Base-by-base conservation (phyloP, 345 rosid genomes). In the Populus simonii region DNA sequence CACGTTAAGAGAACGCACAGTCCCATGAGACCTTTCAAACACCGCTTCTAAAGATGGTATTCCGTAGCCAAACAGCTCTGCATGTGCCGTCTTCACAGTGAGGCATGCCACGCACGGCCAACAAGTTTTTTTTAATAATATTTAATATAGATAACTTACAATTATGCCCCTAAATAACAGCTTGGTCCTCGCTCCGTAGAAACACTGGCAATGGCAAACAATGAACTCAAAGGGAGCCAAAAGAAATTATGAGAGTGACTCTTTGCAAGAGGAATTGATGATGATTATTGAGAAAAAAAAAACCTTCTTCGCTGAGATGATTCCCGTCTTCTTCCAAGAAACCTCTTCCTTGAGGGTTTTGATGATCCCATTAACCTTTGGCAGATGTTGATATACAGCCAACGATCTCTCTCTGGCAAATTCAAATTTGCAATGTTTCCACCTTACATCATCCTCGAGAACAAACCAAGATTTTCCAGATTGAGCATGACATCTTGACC, bases 331-430 rank as follows among this genome's bases (percentile, higher is more conserved):
- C 63, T 3, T 31, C 13, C 78, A 75, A 49, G 73, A 41, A 76
- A 68, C 51, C 47, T 61, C n/a, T 63, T 71, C 49, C 36, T 63
- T 47, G 31, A 59, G 23, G 68, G 43, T 36, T 49, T 27, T 36
- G 81, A 72, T 47, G n/a, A 47, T 45, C 31, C 29, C 66, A 72
- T 78, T 35, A 76, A 49, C 59, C 55, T 66, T 66, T 36, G 8
- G n/a, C 72, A 36, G 66, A 72, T 51, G 75, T 78, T 51, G 72
- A 66, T 76, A 20, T 27, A 12, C 63, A 20, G 36, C 55, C 69
- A 27, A 7, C 57, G 25, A 57, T 20, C 22, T 68, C 10, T 31
- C 35, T 4, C 7, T 9, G 27, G 17, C 7, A 25, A 27, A 23
- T 15, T 31, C 59, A 53, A 20, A 53, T 22, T 2, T 22, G 3